Conservation (phyloP, 257 asterid genomes). For the Nicotiana knightiana region DNA sequence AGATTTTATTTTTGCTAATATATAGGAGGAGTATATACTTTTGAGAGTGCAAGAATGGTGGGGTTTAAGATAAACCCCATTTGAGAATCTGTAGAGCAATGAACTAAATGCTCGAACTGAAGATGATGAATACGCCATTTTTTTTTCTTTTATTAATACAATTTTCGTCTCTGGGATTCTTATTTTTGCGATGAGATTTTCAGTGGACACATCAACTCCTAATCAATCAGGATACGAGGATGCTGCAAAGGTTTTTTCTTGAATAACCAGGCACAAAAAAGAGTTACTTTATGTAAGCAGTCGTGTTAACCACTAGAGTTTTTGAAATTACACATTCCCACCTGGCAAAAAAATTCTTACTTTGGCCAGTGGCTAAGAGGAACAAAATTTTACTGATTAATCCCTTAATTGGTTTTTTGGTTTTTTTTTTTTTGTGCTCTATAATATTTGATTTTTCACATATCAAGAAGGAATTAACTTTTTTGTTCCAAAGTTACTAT, state of each 20-base stretch:
- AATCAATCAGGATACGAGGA: background rate
- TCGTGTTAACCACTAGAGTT: background rate
- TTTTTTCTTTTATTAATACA: too few relatives aligned
- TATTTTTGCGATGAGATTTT: background rate
- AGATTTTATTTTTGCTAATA: background rate
- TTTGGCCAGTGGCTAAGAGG: background rate
- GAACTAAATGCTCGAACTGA: constrained; percentile 53
- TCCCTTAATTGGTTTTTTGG: too few relatives aligned
- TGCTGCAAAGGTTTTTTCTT: background rate
- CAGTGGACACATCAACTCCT: background rate
- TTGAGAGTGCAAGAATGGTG: constrained; percentile 22
- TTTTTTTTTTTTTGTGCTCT: too few relatives aligned
- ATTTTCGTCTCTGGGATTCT: background rate
- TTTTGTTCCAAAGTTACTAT: too few relatives aligned
- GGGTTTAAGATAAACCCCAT: constrained; percentile 59
- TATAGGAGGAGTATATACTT: constrained; percentile 21
- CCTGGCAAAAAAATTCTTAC: background rate
- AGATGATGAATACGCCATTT: constrained; percentile 37
- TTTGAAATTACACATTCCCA: background rate
- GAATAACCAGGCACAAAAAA: background rate
- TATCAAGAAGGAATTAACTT: too few relatives aligned
- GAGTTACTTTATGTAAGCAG: background rate
- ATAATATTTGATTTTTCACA: too few relatives aligned
- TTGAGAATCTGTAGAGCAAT: constrained; percentile 48
- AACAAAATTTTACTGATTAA: background rate